Evolutionary conservation across 1,284 basidiomycete genomes (phyloP).

Genomic region (Cutaneotrichosporon sp.): DNA sequence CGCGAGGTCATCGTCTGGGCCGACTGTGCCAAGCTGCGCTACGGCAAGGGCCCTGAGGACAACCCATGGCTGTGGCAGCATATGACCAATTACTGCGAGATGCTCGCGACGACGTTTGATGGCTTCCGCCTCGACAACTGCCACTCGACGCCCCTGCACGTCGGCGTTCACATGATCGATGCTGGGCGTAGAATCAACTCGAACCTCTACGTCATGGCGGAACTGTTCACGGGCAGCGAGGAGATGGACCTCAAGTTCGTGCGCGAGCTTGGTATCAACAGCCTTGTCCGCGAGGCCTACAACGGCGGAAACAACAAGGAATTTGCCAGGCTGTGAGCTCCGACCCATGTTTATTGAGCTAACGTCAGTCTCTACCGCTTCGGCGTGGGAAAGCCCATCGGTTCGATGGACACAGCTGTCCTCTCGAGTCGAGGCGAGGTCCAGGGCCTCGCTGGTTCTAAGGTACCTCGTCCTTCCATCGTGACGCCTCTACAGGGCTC

Average conservation of each 20-base stretch:
- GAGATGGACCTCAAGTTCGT: conserved; percentile 91
- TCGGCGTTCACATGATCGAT: conserved; percentile 89
- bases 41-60: conserved; percentile 71
- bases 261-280: conserved; percentile 84
- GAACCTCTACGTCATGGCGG: conserved; percentile 91
- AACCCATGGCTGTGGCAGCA: conserved; percentile 95
- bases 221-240: conserved; percentile 93
- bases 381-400: conserved; percentile 74
- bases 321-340: conserved; percentile 64
- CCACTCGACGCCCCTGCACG: conserved; percentile 92
- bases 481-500: conserved; percentile 80
- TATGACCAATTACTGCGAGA: conserved; percentile 82
- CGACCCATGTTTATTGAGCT: not conserved
- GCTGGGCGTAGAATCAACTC: conserved; percentile 84
- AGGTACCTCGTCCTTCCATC: conserved; percentile 67
- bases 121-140: conserved; percentile 98
- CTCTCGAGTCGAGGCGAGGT: conserved; percentile 73
- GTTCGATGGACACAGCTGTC: conserved; percentile 87
- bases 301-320: conserved; percentile 87
- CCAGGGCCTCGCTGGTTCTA: conserved; percentile 63
- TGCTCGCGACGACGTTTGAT: conserved; percentile 78
- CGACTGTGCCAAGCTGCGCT: conserved; percentile 96
- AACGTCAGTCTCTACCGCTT: conserved; percentile 65
- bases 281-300: conserved; percentile 84
- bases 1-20: conserved; percentile 97